phyloP scores from a whole-genome alignment of 441 rosid species.

The Gossypium laxum region DNA sequence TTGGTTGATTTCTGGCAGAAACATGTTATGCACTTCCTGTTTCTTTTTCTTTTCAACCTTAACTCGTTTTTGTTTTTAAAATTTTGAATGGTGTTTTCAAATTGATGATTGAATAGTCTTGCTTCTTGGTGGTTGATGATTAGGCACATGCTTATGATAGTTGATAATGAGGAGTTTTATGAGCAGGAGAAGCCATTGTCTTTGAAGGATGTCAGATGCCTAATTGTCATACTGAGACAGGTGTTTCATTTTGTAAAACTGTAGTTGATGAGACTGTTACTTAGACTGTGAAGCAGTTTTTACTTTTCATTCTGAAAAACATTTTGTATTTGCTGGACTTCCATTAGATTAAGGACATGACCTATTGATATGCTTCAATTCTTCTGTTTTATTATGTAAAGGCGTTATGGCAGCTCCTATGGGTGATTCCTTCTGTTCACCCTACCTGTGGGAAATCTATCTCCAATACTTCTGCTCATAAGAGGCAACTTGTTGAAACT shows the following conservation, averaged over 20 bases:
- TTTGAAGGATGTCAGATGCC: conserved; percentile 62
- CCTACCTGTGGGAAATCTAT: conserved; percentile 40
- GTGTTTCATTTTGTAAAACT: conserved; percentile 27
- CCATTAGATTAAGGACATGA: conserved; percentile 1
- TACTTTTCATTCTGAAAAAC: background rate
- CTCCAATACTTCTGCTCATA: conserved; percentile 28
- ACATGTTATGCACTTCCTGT: background rate
- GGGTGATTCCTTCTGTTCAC: conserved; percentile 60
- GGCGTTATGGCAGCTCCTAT: conserved; percentile 94
- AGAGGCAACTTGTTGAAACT: conserved; percentile 45
- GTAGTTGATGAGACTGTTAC: background rate
- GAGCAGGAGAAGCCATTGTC: conserved; percentile 88
- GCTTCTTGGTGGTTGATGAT: conserved; percentile 27
- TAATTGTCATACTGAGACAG: conserved; percentile 79
- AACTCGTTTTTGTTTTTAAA: background rate
- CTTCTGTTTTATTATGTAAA: conserved; percentile 23
- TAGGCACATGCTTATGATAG: conserved; percentile 97
- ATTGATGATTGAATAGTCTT: background rate
- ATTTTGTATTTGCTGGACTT: background rate
- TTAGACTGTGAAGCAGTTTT: conserved; percentile 10
- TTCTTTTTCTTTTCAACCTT: background rate
- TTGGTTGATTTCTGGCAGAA: conserved; percentile 13
- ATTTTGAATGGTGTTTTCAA: background rate
- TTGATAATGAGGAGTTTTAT: conserved; percentile 93
- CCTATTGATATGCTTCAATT: background rate